A percentile compares a stretch with the other conserved stretches of the same genome.
These are phyloP conservation scores for Penicillium maclennaniae DNA, from an alignment of 495 filamentous ascomycete species.

Conservation along the genomic window DNA sequence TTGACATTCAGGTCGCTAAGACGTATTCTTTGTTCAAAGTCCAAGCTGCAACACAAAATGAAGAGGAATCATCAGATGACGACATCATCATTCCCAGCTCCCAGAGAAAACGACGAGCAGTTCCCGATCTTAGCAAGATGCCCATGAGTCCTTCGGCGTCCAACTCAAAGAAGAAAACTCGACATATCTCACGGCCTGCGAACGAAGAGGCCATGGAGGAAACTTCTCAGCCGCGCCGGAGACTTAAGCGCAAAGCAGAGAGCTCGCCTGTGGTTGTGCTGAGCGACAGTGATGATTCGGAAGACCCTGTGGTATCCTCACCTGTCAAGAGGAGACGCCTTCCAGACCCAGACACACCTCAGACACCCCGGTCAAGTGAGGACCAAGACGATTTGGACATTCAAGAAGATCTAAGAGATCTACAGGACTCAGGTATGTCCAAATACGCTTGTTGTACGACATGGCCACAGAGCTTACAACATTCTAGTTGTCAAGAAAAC, in stretches of 20 bases:
- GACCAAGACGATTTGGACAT: slow-evolving; percentile 37
- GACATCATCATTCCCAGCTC: slow-evolving; percentile 18
- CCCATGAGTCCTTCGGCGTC: not conserved
- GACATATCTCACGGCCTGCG: not conserved
- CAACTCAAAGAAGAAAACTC: not conserved
- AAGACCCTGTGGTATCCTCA: slow-evolving; percentile 27
- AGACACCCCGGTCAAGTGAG: slow-evolving; percentile 21
- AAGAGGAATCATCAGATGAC: slow-evolving; percentile 16
- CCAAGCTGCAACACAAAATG: slow-evolving; percentile 2
- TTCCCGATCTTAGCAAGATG: not conserved
- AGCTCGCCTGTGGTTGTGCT: slow-evolving; percentile 9
- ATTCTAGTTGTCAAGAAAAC: slow-evolving; percentile 33
- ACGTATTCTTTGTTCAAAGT: not conserved
- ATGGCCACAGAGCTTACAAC: not conserved
- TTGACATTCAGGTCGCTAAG: not conserved
- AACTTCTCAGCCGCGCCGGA: slow-evolving; percentile 26
- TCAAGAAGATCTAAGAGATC: slow-evolving; percentile 43
- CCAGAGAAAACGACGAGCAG: slow-evolving; percentile 6
- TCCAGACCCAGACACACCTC: slow-evolving; percentile 15
- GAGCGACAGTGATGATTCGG: slow-evolving; percentile 27
- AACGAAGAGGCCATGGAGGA: slow-evolving; percentile 10
- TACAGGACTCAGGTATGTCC: slow-evolving; percentile 41
- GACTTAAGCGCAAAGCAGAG: slow-evolving; percentile 27
- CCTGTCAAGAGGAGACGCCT: slow-evolving; percentile 22
- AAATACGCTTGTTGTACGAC: not conserved